Base-by-base conservation (phyloP, 140 eudicot species). In the Cichorium intybus region DNA sequence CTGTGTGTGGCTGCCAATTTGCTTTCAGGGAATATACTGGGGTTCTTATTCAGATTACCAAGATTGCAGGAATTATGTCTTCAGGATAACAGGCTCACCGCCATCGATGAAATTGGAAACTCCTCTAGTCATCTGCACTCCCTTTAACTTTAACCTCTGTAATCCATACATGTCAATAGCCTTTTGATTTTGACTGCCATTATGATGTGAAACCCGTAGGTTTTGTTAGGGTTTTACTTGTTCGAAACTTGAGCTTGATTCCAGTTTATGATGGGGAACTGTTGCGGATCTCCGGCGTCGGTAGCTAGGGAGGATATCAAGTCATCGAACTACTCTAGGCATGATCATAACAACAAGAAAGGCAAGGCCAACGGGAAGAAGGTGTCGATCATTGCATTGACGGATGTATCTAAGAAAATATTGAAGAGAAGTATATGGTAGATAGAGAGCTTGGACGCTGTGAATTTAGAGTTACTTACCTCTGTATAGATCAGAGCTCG, bases 231-330 rank as follows among this genome's bases (percentile, higher is more conserved):
- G 60, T 59, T 78, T 6, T 69, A 53, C 31, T 67, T 77, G 21
- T 63, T 66, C 18, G 55, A 60, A 24, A n/a, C 22, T 24, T 47
- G 17, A 45, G 21, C 29, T 65, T 12, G 24, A 24, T 56, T 78
- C 53, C 31, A 15, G 4, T 8, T 47, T 7, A n/a, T 0, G 45
- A 86, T 87, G 95, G 95, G 95, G n/a, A 87, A 87, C 74, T 87
- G 95, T 60, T 87, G 95, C 81, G 84, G 95, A 87, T 87, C 95
- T 84, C 95, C 91, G 56, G 95, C 95, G 18, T 76, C 95, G 1
- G 88, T 87, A 0, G 91, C 95, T 18, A 62, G 95, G 20, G 95
- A 87, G 55, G 95, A 83, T 55, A 88, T 87, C 2, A 83, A 83
- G 78, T 81, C 92, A 0, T 62, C 85, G 14, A 77, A 71, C 37